These are phyloP conservation scores for Penicillium sp. DNA, from an alignment of 2,329 filamentous ascomycete species.

Conservation along the genomic window DNA sequence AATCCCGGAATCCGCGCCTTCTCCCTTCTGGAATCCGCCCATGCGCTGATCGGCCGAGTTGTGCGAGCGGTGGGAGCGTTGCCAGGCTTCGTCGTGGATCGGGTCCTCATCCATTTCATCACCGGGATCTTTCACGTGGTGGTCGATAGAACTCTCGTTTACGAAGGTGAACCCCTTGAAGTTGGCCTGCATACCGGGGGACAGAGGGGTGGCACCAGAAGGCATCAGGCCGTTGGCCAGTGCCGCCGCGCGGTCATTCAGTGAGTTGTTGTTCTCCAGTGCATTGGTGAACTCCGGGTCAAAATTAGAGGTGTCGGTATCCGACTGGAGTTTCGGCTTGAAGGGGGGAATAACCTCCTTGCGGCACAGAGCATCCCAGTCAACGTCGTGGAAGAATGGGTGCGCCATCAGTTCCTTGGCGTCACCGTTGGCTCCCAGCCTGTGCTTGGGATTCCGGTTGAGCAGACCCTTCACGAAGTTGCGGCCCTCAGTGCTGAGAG, in stretches of 20 bases:
- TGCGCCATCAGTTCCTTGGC: conserved; percentile 93
- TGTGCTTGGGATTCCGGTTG: conserved; percentile 94
- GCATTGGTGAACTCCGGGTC: conserved; percentile 98
- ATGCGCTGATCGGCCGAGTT: conserved; percentile 42
- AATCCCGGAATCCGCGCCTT: conserved; percentile 39
- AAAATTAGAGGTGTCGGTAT: conserved; percentile 96
- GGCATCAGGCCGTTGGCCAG: conserved; percentile 77
- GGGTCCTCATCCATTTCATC: conserved; percentile 46
- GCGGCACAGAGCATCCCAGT: conserved; percentile 83
- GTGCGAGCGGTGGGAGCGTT: conserved; percentile 32
- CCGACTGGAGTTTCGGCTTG: conserved; percentile 94
- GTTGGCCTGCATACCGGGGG: conserved; percentile 93
- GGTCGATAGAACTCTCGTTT: conserved; percentile 93
- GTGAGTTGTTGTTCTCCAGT: conserved; percentile 76
- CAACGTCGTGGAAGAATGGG: conserved; percentile 89
- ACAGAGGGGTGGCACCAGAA: conserved; percentile 79
- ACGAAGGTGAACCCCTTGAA: conserved; percentile 99
- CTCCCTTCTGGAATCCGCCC: conserved; percentile 44
- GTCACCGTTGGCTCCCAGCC: conserved; percentile 85
- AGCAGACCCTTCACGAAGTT: conserved; percentile 98
- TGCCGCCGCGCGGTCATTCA: conserved; percentile 87
- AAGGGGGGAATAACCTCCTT: conserved; percentile 95
- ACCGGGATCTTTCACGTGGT: conserved; percentile 36
- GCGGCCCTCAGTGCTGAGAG: conserved; percentile 86
- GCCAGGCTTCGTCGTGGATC: conserved; percentile 39